A percentile compares a stretch with the other conserved stretches of the same genome.
Conservation (phyloP, 345 rosid species). For the Heritiera fomes region DNA sequence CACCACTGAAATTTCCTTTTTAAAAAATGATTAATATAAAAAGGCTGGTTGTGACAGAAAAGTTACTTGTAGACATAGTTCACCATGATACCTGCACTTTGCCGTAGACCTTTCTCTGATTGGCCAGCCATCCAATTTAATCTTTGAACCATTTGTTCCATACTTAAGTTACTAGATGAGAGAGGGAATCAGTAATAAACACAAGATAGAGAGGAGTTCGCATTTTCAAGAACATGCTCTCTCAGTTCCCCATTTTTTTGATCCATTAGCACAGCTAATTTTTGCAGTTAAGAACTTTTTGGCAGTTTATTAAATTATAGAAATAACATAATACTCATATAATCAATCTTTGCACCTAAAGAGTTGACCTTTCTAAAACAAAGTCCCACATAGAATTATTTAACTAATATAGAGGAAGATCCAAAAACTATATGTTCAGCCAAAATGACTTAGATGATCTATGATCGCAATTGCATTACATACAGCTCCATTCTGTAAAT, state of each 20-base stretch:
- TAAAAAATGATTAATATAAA: background rate
- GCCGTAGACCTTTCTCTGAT: conserved; percentile 69
- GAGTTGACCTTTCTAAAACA: too few relatives aligned
- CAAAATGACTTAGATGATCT: too few relatives aligned
- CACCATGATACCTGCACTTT: conserved; percentile 89
- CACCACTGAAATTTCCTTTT: background rate
- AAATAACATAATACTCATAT: too few relatives aligned
- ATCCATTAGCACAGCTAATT: background rate
- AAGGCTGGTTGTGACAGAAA: background rate
- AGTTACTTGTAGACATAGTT: conserved; percentile 84
- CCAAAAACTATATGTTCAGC: too few relatives aligned
- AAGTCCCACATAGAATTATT: too few relatives aligned
- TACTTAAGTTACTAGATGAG: conserved; percentile 6
- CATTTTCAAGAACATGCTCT: conserved; percentile 12
- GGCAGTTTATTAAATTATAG: too few relatives aligned
- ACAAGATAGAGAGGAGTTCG: background rate
- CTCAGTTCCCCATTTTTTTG: background rate
- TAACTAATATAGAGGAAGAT: too few relatives aligned
- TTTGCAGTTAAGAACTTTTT: too few relatives aligned
- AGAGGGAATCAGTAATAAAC: background rate
- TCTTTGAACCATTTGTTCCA: conserved; percentile 79
- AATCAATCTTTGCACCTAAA: too few relatives aligned
- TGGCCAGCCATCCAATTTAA: too few relatives aligned
- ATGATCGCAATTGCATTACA: too few relatives aligned
- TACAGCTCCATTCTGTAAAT: too few relatives aligned